Evolutionary conservation across 164 flowering plant genomes (phyloP).

Genomic region (Tinospora cordifolia): DNA sequence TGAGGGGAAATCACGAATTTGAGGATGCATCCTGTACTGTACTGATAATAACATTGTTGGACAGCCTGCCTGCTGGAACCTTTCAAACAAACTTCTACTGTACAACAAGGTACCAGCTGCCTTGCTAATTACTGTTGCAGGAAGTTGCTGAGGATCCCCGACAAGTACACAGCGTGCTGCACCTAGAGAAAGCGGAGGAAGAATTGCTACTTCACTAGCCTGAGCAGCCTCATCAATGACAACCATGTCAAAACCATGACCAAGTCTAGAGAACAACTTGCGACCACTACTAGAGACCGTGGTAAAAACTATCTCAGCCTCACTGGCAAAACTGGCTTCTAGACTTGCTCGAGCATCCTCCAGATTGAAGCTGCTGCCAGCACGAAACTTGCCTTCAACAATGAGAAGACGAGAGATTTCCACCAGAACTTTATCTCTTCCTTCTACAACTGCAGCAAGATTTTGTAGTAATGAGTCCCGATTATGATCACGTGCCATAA

Average conservation of each 20-base stretch:
- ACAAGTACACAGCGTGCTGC: slow-evolving; percentile 97
- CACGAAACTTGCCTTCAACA: slow-evolving; percentile 62
- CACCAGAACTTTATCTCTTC: slow-evolving; percentile 74
- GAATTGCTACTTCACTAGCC: slow-evolving; percentile 88
- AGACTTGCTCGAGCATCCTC: slow-evolving; percentile 90
- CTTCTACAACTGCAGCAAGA: slow-evolving; percentile 86
- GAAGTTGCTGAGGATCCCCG: slow-evolving; percentile 99
- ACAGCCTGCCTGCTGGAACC: slow-evolving; percentile 94
- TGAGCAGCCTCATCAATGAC: slow-evolving; percentile 98
- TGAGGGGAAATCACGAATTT: slow-evolving; percentile 93
- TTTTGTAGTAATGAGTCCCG: slow-evolving; percentile 70
- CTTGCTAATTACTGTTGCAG: slow-evolving; percentile 95
- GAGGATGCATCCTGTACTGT: slow-evolving; percentile 97
- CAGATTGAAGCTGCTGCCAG: slow-evolving; percentile 57
- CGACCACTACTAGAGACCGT: slow-evolving; percentile 97
- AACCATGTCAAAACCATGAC: slow-evolving; percentile 98
- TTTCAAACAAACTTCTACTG: slow-evolving; percentile 92
- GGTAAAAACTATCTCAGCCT: slow-evolving; percentile 96
- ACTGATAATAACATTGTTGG: slow-evolving; percentile 90
- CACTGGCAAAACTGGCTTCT: slow-evolving; percentile 97
- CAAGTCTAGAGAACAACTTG: slow-evolving; percentile 77
- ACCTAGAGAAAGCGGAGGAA: slow-evolving; percentile 91
- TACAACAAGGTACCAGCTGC: slow-evolving; percentile 89
- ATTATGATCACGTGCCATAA: slow-evolving; percentile 75
- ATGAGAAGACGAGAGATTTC: slow-evolving; percentile 81